Base-by-base conservation (phyloP, 345 rosid species). In the Linum usitatissimum region DNA sequence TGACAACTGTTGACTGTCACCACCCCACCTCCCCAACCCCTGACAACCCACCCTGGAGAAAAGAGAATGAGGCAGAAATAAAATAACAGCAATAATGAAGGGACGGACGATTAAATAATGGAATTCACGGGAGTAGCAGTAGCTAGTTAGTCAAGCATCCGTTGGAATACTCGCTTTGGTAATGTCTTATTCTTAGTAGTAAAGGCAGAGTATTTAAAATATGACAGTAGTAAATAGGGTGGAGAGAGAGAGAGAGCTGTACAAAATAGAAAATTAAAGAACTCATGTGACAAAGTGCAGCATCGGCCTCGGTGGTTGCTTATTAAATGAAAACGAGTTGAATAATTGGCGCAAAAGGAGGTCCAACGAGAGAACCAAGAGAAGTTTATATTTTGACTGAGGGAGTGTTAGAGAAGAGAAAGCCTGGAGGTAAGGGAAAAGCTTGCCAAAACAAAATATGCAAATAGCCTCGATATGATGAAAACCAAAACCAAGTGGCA, bases 101-200 rank as follows among this genome's bases (percentile, higher is more conserved):
- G 59, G 51, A 60, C 64, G 10, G 60, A 39, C 31, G 12, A 65
- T 54, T 40, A 57, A 23, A 79, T 72, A 79, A 75, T 73, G 69
- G 20, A 17, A 61, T 79, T 71, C 94, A 84, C 87, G 83, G 83
- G 17, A 45, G 51, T 45, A 45, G 51, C 10, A 45, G 48, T 6
- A 40, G 51, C 51, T 45, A 45, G 51, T 12, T 45, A 45, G 81
- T 66, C 72, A 72, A 72, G 82, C 75, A 80, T 77, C 77, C 75
- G 73, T 74, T 59, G 79, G 68, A 78, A 67, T 55, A 64, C 67
- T 75, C 60, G 70, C 73, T 71, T 59, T 69, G 74, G 74, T 69
- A 65, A 71, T 60, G 72, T 71, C 76, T 57, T 45, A 45, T 45
- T 71, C 38, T 20, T 12, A 63, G 71, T 58, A 67, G 58, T 40